Evolutionary conservation across 352 stramenopile species (phyloP).

Genomic region (Stramenopiles sp.): DNA sequence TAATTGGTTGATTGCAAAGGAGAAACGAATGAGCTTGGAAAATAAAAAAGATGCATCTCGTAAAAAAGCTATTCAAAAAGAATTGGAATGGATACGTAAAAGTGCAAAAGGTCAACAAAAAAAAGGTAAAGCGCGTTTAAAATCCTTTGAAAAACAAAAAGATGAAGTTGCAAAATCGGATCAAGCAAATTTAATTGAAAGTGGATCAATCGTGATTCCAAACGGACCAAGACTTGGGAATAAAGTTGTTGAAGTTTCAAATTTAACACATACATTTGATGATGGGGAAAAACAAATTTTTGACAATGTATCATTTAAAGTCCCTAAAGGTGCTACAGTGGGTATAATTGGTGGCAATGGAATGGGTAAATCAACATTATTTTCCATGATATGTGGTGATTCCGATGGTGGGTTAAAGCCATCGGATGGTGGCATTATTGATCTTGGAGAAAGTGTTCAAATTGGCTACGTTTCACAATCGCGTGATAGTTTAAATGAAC

Average conservation of each 20-base stretch:
- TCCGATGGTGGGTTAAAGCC: constrained; percentile 33
- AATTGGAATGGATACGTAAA: constrained; percentile 81
- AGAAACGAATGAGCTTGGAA: constrained; percentile 76
- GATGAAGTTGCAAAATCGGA: constrained; percentile 39
- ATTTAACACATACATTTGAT: constrained; percentile 49
- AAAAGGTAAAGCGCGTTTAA: constrained; percentile 51
- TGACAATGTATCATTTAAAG: constrained; percentile 11
- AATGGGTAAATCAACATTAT: constrained; percentile 84
- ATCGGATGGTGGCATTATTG: constrained; percentile 25
- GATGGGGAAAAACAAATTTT: constrained; percentile 20
- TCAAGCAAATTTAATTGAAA: constrained; percentile 36
- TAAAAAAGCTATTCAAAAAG: constrained; percentile 64
- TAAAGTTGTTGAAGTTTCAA: constrained; percentile 50
- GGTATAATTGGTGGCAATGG: constrained; percentile 90
- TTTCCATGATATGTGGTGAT: constrained; percentile 77
- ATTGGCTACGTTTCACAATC: constrained; percentile 78
- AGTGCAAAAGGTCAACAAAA: constrained; percentile 69
- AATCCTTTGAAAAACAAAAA: constrained; percentile 69
- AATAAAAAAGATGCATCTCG: constrained; percentile 66
- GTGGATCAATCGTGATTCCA: constrained; percentile 54
- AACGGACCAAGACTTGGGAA: constrained; percentile 67
- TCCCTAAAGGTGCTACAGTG: constrained; percentile 39
- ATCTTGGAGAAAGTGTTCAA: constrained; percentile 41
- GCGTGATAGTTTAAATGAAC: constrained; percentile 58
- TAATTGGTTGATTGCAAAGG: constrained; percentile 81